Conservation (phyloP, 1,284 basidiomycete species). For the Peniophora sp. region DNA sequence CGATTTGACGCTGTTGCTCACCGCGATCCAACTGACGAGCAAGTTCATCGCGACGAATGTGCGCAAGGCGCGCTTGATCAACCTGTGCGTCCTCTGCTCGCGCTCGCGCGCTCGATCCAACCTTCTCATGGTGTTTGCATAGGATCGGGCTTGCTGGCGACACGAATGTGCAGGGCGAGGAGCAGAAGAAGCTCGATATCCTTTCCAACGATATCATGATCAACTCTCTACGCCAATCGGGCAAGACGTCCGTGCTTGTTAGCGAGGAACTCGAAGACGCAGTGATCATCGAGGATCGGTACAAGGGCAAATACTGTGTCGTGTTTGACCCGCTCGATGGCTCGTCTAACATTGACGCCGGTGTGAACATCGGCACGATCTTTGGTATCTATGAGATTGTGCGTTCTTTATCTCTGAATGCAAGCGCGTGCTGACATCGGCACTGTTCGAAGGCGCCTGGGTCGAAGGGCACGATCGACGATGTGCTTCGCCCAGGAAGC, state of each 20-base stretch:
- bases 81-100: slow-evolving; percentile 60
- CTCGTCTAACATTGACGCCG: slow-evolving; percentile 98
- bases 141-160: slow-evolving; percentile 92
- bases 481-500: slow-evolving; percentile 90
- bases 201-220: slow-evolving; percentile 99
- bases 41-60: slow-evolving; percentile 99
- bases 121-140: slow-evolving; percentile 7
- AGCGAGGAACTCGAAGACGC: slow-evolving; percentile 95
- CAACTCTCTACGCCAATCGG: slow-evolving; percentile 87
- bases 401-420: slow-evolving; percentile 20
- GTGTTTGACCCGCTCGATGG: slow-evolving; percentile 99
- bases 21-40: slow-evolving; percentile 92
- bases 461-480: slow-evolving; percentile 71
- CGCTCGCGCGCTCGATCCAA: slow-evolving; percentile 1
- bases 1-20: slow-evolving; percentile 91
- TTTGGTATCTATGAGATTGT: slow-evolving; percentile 96
- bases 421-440: slow-evolving; percentile 2
- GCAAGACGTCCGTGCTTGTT: slow-evolving; percentile 94
- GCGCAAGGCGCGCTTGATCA: slow-evolving; percentile 94
- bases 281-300: slow-evolving; percentile 76
- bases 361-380: slow-evolving; percentile 99
- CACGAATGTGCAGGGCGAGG: slow-evolving; percentile 96
- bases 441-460: slow-evolving; percentile 48
- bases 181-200: slow-evolving; percentile 99
- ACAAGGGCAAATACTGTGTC: slow-evolving; percentile 87